Conservation (phyloP, 768 basidiomycete species). For the Dacryopinax primogenitus region DNA sequence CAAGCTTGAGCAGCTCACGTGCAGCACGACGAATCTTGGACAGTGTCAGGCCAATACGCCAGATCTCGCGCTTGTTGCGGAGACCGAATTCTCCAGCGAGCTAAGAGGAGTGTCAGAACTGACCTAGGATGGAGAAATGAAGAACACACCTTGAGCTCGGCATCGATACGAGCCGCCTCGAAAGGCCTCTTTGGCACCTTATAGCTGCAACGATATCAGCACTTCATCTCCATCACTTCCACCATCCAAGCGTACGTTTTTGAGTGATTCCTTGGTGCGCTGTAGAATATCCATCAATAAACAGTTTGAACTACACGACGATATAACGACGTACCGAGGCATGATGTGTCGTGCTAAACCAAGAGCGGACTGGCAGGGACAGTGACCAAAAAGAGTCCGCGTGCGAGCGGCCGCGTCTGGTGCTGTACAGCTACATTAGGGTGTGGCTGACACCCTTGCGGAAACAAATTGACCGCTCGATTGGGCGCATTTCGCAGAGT, state of each 20-base stretch:
- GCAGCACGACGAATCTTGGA: slow-evolving; percentile 99
- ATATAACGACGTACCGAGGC: background rate
- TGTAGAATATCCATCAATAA: slow-evolving; percentile 11
- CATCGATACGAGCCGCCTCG: slow-evolving; percentile 96
- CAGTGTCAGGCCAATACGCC: slow-evolving; percentile 94
- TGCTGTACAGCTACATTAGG: slow-evolving; percentile 5
- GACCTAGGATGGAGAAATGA: background rate
- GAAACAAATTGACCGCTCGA: background rate
- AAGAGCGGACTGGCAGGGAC: background rate
- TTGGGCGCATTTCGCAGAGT: slow-evolving; percentile 9
- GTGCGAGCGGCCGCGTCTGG: background rate
- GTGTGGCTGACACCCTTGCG: slow-evolving; percentile 2
- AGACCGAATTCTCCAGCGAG: slow-evolving; percentile 99
- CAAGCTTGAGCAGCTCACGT: slow-evolving; percentile 99
- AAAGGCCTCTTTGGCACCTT: slow-evolving; percentile 98
- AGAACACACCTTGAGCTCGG: slow-evolving; percentile 84
- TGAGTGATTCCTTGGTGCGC: slow-evolving; percentile 28
- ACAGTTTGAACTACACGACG: background rate
- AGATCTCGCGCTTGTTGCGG: slow-evolving; percentile 99
- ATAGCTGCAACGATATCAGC: slow-evolving; percentile 47
- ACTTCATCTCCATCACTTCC: background rate
- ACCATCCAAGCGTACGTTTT: slow-evolving; percentile 20
- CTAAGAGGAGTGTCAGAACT: slow-evolving; percentile 32
- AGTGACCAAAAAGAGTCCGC: background rate
- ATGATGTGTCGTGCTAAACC: slow-evolving; percentile 8